Base-by-base conservation (phyloP, 106 monocot genomes). In the Hemerocallis citrina region DNA sequence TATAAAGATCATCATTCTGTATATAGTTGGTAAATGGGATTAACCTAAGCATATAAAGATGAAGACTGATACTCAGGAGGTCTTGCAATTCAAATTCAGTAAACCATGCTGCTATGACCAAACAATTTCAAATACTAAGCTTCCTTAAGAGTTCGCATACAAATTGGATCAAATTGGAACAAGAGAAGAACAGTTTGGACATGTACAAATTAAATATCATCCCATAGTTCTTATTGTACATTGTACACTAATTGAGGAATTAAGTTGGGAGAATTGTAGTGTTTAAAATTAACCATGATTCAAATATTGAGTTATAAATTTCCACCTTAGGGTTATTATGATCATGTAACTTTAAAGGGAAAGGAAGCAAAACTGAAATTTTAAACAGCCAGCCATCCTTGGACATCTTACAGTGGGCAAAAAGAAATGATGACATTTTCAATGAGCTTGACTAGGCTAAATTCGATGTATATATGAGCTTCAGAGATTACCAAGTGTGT, bases 201-300 rank as follows among this genome's bases (percentile, higher is more conserved):
- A 50, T 25, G 24, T 1, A 13, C 25, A 50, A 27, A 27, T 25
- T 32, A 32, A 32, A 55, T 55, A 55, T 24, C 27, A 5, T 55
- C 7, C 7, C 23, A 20, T 35, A 27, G 0, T 64, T 50, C 34
- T 13, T n/a, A n/a, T n/a, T n/a, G n/a, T n/a, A n/a, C n/a, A n/a
- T n/a, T n/a, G n/a, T n/a, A n/a, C n/a, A n/a, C 10, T 35, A 45
- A 64, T 36, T 49, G 23, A 35, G 41, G 10, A 63, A 54, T 55
- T 39, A 47, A 47, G 47, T 47, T 47, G 6, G 20, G 6, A 47
- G 23, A 7, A 21, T 22, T 22, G 7, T 47, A 21, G 22, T 7
- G 47, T 5, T 21, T 23, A 47, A 16, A 9, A 47, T 23, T 19
- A 47, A 22, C 6, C 4, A n/a, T n/a, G n/a, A n/a, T n/a, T n/a